Evolutionary conservation across 805 yeast species (phyloP).

Genomic region (Candida nanaspora): DNA sequence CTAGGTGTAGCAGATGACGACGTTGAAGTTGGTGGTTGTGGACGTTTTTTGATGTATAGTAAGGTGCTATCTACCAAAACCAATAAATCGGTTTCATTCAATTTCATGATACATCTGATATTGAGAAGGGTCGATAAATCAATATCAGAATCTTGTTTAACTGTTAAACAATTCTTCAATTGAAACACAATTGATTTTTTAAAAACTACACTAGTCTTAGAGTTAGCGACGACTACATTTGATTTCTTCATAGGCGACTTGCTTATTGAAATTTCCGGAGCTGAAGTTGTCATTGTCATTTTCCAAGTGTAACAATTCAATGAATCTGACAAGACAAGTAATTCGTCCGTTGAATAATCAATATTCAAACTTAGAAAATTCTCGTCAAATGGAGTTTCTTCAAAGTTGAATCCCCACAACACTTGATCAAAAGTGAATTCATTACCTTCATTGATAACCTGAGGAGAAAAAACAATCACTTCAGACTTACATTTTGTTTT

Average conservation of each 20-base stretch:
- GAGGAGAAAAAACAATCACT: conserved; percentile 20
- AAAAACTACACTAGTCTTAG: conserved; percentile 8
- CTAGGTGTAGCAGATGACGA: too few relatives aligned
- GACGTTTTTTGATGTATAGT: conserved; percentile 17
- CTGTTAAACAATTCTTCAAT: conserved; percentile 18
- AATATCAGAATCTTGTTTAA: neutral
- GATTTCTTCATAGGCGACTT: too few relatives aligned
- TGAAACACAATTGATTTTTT: conserved; percentile 19
- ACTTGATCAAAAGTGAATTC: conserved; percentile 19
- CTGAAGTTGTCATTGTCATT: conserved; percentile 5
- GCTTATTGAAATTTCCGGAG: neutral
- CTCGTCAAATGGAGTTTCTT: conserved; percentile 19
- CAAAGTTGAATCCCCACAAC: conserved; percentile 28
- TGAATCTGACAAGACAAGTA: conserved; percentile 24
- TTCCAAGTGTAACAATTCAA: conserved; percentile 30
- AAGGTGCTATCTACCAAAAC: conserved; percentile 23
- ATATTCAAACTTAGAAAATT: conserved; percentile 21
- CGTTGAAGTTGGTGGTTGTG: conserved; percentile 4
- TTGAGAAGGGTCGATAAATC: conserved; percentile 16
- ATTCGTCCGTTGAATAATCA: conserved; percentile 19
- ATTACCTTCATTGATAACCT: conserved; percentile 8
- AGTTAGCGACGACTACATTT: too few relatives aligned
- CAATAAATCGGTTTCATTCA: conserved; percentile 22
- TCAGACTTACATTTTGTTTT: conserved; percentile 18
- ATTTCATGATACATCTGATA: conserved; percentile 18